These are phyloP conservation scores for Discostella pseudostelligera DNA, from an alignment of 108 stramenopile genomes.

Conservation along the genomic window DNA sequence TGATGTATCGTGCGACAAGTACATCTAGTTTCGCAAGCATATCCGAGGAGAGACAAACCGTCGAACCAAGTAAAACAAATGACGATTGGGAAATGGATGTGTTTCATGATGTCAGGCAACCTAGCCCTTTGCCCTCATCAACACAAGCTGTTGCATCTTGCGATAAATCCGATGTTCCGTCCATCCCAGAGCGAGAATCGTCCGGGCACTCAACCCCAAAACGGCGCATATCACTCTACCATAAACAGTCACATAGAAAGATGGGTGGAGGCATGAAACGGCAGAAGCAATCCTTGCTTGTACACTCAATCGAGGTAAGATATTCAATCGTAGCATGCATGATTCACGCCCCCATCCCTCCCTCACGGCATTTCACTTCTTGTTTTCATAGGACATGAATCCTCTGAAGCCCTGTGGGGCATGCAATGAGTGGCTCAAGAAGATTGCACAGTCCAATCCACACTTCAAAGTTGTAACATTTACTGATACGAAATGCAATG, in stretches of 20 bases:
- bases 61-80: not conserved
- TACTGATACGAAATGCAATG: slow-evolving; percentile 86
- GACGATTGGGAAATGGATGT: slow-evolving; percentile 45
- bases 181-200: slow-evolving; percentile 14
- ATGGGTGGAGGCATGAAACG: slow-evolving; percentile 31
- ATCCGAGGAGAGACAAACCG: slow-evolving; percentile 28
- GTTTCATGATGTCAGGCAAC: slow-evolving; percentile 4
- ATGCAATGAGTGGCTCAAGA: slow-evolving; percentile 98
- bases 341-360: not conserved
- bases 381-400: slow-evolving; percentile 68
- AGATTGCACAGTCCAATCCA: slow-evolving; percentile 95
- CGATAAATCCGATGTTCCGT: not conserved
- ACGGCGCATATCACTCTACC: slow-evolving; percentile 51
- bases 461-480: slow-evolving; percentile 94
- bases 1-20: slow-evolving; percentile 31
- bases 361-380: not conserved
- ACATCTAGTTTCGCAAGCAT: slow-evolving; percentile 49
- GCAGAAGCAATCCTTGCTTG: slow-evolving; percentile 30
- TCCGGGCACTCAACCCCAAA: slow-evolving; percentile 42
- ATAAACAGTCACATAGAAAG: slow-evolving; percentile 14
- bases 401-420: slow-evolving; percentile 95
- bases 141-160: slow-evolving; percentile 1
- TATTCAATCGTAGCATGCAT: not conserved
- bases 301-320: slow-evolving; percentile 34
- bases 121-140: slow-evolving; percentile 5